Conservation (phyloP, 352 stramenopile genomes). For the Phytophthora cryptogea region DNA sequence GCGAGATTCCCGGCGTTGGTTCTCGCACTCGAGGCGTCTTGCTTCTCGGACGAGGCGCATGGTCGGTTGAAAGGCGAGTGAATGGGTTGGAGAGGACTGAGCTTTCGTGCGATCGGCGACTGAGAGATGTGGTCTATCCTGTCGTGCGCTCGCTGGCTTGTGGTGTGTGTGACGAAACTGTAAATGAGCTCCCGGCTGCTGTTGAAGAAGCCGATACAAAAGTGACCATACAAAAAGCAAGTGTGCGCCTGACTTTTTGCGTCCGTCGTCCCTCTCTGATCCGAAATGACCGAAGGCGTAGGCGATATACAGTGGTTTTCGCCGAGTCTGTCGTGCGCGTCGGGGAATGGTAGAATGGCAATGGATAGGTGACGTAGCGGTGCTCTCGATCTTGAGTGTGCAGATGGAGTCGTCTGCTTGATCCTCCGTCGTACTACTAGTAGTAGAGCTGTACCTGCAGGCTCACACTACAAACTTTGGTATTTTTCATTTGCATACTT, state of each 20-base stretch:
- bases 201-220: conserved; percentile 14
- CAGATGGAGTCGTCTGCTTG: too few relatives aligned
- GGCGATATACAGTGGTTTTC: not conserved
- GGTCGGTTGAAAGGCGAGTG: not conserved
- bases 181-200: conserved; percentile 16
- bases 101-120: not conserved
- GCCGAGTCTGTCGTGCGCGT: not conserved
- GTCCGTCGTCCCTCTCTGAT: conserved; percentile 16
- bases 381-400: too few relatives aligned
- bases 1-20: conserved; percentile 30
- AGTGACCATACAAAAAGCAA: conserved; percentile 15
- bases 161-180: not conserved
- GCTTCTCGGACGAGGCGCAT: conserved; percentile 44
- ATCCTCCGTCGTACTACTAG: too few relatives aligned
- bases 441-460: too few relatives aligned
- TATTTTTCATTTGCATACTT: too few relatives aligned
- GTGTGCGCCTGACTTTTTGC: conserved; percentile 20
- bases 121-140: not conserved
- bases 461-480: too few relatives aligned
- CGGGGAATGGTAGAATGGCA: too few relatives aligned
- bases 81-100: not conserved
- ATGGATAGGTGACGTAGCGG: too few relatives aligned
- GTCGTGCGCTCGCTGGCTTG: not conserved
- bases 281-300: not conserved
- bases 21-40: conserved; percentile 39